Conservation (phyloP, 75 land plant genomes). For the Pseudotsuga menziesii region DNA sequence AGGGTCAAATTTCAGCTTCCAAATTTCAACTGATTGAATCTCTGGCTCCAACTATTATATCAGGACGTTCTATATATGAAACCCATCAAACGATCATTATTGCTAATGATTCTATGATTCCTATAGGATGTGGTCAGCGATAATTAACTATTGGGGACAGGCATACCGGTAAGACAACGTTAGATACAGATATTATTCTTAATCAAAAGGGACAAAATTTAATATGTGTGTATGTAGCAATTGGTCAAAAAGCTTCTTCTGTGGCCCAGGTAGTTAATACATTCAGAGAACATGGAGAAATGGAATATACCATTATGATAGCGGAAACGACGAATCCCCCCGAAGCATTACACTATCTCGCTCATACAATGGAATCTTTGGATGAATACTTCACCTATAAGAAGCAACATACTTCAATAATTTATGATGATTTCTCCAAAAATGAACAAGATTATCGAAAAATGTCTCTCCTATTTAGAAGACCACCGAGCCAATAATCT, state of each 20-base stretch:
- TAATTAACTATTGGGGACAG: not conserved
- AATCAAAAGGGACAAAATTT: not conserved
- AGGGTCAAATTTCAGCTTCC: not conserved
- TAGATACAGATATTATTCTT: not conserved
- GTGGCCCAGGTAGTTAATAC: not conserved
- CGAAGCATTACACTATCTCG: not conserved
- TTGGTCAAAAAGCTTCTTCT: not conserved
- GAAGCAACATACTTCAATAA: not conserved
- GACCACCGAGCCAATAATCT: not conserved
- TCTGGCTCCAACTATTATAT: not conserved
- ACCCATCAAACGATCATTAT: not conserved
- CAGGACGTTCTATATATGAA: not conserved
- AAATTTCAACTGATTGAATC: not conserved
- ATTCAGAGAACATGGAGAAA: not conserved
- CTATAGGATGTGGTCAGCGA: not conserved
- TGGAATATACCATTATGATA: not conserved
- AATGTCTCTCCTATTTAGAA: not conserved
- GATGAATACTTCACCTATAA: not conserved
- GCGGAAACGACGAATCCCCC: not conserved
- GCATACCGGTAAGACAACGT: not conserved
- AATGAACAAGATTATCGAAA: not conserved
- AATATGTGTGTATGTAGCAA: not conserved
- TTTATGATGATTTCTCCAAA: not conserved
- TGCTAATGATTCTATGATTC: conserved; percentile 29
- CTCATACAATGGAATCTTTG: not conserved